Evolutionary conservation across 2,329 filamentous ascomycete genomes (phyloP).

Genomic region (Xylariaceae sp.): DNA sequence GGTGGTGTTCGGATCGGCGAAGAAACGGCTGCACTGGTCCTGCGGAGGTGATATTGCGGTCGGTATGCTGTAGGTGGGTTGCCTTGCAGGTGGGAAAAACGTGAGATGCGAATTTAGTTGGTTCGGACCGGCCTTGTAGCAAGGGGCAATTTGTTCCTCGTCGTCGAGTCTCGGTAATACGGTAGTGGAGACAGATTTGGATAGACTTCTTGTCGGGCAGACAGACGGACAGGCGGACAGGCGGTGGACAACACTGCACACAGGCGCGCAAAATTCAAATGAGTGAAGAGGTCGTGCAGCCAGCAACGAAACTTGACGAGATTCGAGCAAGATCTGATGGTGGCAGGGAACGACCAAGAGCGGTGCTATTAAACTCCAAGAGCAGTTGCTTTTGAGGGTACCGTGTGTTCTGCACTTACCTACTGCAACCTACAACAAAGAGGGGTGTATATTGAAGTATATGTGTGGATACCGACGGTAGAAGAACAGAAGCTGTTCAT

Average conservation of each 20-base stretch:
- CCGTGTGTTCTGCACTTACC: too few relatives aligned
- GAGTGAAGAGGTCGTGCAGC: neutral
- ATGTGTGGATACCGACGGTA: too few relatives aligned
- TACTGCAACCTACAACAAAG: too few relatives aligned
- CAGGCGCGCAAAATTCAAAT: neutral
- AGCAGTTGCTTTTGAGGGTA: too few relatives aligned
- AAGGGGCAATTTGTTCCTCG: neutral
- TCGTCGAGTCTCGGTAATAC: neutral
- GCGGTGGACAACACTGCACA: too few relatives aligned
- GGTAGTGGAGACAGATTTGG: neutral
- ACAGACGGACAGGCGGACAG: neutral
- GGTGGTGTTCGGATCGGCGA: slow-evolving; percentile 7
- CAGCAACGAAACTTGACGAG: neutral
- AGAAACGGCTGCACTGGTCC: slow-evolving; percentile 1
- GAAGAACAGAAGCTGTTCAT: too few relatives aligned
- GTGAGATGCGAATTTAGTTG: neutral
- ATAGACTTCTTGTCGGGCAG: neutral
- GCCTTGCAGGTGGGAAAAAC: neutral
- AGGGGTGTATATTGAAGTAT: too few relatives aligned
- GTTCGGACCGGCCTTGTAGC: neutral
- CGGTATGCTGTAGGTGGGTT: neutral
- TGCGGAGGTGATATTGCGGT: slow-evolving; percentile 5
- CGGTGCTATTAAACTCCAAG: too few relatives aligned
- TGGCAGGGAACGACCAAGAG: neutral
- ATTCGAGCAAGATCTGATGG: neutral